Evolutionary conservation across 1,284 basidiomycete species (phyloP), one percentile per base, ranked within the genome.

Genomic region (Ganoderma resinaceum): DNA sequence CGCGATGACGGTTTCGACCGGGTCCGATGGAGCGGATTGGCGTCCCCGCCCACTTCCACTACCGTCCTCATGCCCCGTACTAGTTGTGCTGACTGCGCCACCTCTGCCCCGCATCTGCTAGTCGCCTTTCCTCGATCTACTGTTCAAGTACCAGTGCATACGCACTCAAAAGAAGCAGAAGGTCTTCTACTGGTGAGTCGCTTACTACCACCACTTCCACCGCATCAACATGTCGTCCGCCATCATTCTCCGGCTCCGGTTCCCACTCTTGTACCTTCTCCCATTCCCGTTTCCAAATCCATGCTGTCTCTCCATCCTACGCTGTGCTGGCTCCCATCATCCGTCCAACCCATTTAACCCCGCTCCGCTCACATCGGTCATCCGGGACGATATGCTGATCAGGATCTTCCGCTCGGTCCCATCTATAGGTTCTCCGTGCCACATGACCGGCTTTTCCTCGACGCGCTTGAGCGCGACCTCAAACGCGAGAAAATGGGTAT

Each of bases 161-260:
- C 89, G 95, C 53, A 97, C 96, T 0, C 95, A 97, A 79, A 98
- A 97, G 86, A 97, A 97, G 83, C 95, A 96, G 82, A 95, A 96
- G 78, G 94, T 94, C 29, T 97, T 97, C 77, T 96, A 94, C 80
- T 97, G 95, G 95, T 94, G 75, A 63, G 89, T 83, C 14, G 4
- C 33, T 62, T 37, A 16, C 65, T 20, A 49, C 53, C 65, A 40
- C 59, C 7, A 3, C 31, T 37, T 0, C 31, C 35, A 26, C 31
- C 31, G 53, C 59, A 29, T 42, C 61, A 35, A 52, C 38, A 23
- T 49, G 29, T 29, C 52, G 37, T 52, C 49, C 59, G n/a, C n/a
- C 26, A 42, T 42, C 40, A 42, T 18, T 52, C 58, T 52, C 42
- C 42, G 53, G 59, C 58, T 58, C 52, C 42, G 53, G 59, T 12